A percentile compares a stretch with the other conserved stretches of the same genome.
phyloP scores from a whole-genome alignment of 116 monocot species.

The Papilionanthe hybrid region DNA sequence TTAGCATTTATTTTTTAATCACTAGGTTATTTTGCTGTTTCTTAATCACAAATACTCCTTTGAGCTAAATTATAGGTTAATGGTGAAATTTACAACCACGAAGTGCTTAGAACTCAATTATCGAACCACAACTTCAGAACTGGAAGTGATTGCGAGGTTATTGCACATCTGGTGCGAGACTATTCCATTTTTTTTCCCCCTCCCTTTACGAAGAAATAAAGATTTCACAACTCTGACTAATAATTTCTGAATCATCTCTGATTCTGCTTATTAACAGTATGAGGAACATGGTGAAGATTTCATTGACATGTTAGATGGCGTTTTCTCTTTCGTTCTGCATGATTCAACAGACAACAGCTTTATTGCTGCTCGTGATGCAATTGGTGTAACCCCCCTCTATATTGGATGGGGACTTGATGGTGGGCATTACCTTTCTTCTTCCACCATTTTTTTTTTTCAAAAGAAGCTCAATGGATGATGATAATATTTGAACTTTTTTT shows the following conservation, averaged over 20 bases:
- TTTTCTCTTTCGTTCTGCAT: constrained; percentile 75
- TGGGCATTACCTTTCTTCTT: neutral
- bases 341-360: constrained; percentile 64
- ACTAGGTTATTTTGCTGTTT: neutral
- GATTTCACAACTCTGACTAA: neutral
- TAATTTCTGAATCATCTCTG: neutral
- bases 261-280: constrained; percentile 32
- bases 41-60: neutral
- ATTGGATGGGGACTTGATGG: constrained; percentile 81
- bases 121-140: too few relatives aligned
- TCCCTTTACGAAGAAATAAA: neutral
- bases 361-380: constrained; percentile 71
- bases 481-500: too few relatives aligned
- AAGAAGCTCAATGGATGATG: neutral
- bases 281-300: constrained; percentile 85
- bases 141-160: constrained; percentile 93
- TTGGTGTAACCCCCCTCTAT: constrained; percentile 77
- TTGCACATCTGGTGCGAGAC: constrained; percentile 63
- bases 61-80: constrained; percentile 51
- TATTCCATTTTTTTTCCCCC: neutral
- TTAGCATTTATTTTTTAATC: neutral
- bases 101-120: constrained; percentile 54
- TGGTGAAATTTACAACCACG: constrained; percentile 94
- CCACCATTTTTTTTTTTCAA: neutral
- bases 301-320: constrained; percentile 74